Evolutionary conservation across 2,329 filamentous ascomycete genomes (phyloP).

Genomic region (Colletotrichum liriopes): DNA sequence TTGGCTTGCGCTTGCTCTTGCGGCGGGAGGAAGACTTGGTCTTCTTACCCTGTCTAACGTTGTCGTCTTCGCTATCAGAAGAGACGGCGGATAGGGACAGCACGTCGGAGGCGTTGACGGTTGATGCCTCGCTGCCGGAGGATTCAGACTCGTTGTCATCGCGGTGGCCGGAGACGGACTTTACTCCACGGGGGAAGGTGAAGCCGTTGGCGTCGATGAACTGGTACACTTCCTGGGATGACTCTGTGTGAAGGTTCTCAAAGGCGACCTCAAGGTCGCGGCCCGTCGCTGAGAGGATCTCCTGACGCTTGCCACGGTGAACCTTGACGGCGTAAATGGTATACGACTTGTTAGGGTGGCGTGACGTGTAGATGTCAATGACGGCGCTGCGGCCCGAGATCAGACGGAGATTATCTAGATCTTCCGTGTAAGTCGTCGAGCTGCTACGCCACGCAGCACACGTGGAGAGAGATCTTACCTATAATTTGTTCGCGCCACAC

Average conservation of each 20-base stretch:
- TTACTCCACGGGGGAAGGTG: constrained; percentile 44
- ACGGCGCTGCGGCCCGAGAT: constrained; percentile 35
- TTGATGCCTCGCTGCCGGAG: constrained; percentile 35
- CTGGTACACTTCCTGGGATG: constrained; percentile 53
- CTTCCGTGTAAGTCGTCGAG: constrained; percentile 8
- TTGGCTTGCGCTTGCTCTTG: constrained; percentile 33
- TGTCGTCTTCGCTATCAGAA: constrained; percentile 31
- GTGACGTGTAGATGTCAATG: constrained; percentile 37
- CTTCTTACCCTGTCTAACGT: constrained; percentile 20
- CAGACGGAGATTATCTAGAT: constrained; percentile 34
- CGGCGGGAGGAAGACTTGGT: constrained; percentile 10
- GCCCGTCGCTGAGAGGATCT: constrained; percentile 52
- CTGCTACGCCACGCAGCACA: background rate
- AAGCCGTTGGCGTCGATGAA: constrained; percentile 55
- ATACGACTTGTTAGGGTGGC: constrained; percentile 34
- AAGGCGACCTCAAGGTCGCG: constrained; percentile 52
- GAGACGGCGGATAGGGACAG: constrained; percentile 27
- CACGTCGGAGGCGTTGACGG: constrained; percentile 25
- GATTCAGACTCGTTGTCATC: constrained; percentile 24
- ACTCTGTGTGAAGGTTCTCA: constrained; percentile 54
- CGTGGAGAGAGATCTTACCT: background rate
- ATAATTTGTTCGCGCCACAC: constrained; percentile 39
- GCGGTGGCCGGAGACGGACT: constrained; percentile 1
- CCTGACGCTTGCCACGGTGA: constrained; percentile 82
- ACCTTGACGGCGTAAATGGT: constrained; percentile 81